phyloP scores from a whole-genome alignment of 2,329 filamentous ascomycete genomes.

The Curvularia hawaiiensis region DNA sequence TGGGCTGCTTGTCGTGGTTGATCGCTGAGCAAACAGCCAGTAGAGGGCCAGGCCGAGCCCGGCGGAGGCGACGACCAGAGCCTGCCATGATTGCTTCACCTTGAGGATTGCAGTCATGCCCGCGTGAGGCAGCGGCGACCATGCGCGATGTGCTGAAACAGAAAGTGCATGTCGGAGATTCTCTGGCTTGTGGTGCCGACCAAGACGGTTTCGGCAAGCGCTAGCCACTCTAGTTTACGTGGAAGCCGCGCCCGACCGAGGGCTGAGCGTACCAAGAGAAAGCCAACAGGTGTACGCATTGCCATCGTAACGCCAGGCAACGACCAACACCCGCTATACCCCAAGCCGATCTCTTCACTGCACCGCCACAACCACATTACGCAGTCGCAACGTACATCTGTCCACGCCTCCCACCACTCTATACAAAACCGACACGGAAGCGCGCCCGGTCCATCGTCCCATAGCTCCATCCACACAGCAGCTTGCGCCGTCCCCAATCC shows the following conservation, averaged over 20 bases:
- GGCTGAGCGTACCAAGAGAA: constrained; percentile 20
- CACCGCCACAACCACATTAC: constrained; percentile 42
- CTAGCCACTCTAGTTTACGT: constrained; percentile 35
- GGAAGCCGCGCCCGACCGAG: constrained; percentile 34
- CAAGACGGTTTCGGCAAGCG: constrained; percentile 36
- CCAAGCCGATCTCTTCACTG: constrained; percentile 14
- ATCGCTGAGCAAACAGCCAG: constrained; percentile 19
- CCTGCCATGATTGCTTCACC: constrained; percentile 29
- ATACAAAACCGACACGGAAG: constrained; percentile 11
- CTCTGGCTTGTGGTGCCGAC: constrained; percentile 19
- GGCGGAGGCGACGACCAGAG: constrained; percentile 26
- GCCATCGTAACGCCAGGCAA: constrained; percentile 27
- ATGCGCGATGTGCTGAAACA: constrained; percentile 25
- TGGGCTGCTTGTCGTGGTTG: constrained; percentile 14
- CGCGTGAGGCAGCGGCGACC: constrained; percentile 26
- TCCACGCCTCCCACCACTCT: constrained; percentile 9
- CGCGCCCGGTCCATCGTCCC: constrained; percentile 25
- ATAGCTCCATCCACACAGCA: constrained; percentile 28
- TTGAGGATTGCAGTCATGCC: constrained; percentile 10
- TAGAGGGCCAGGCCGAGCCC: constrained; percentile 31
- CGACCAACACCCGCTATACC: constrained; percentile 21
- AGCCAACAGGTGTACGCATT: constrained; percentile 16
- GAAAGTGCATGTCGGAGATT: constrained; percentile 29
- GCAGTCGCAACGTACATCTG: constrained; percentile 34
- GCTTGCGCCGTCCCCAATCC: constrained; percentile 32